Conservation (phyloP, 2,329 filamentous ascomycete genomes). For the Ophiostoma pallidulum region DNA sequence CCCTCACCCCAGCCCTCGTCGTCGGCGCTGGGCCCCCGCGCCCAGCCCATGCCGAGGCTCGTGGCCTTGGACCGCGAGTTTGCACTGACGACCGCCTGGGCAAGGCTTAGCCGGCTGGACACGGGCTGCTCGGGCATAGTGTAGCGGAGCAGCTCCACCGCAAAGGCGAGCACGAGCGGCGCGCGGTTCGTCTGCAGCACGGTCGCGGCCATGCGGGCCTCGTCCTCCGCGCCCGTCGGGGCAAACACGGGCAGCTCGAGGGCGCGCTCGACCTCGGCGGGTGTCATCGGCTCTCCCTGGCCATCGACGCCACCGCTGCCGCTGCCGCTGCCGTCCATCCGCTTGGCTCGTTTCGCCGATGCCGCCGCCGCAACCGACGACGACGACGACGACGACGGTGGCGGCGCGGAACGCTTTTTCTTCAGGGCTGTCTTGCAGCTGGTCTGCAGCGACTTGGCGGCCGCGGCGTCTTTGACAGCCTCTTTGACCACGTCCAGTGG, state of each 20-base stretch:
- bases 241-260: constrained; percentile 48
- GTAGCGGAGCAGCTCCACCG: constrained; percentile 60
- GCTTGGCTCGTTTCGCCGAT: constrained; percentile 26
- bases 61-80: constrained; percentile 71
- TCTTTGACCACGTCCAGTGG: constrained; percentile 34
- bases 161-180: constrained; percentile 73
- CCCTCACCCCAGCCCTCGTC: constrained; percentile 66
- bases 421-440: constrained; percentile 47
- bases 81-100: constrained; percentile 72
- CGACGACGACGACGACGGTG: constrained; percentile 9
- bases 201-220: constrained; percentile 48
- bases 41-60: constrained; percentile 63
- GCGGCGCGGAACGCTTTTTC: no score
- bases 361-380: constrained; percentile 15
- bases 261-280: constrained; percentile 53
- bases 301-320: constrained; percentile 19
- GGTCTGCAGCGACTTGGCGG: constrained; percentile 40
- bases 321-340: background rate
- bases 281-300: constrained; percentile 27
- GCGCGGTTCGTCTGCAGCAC: constrained; percentile 63
- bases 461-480: constrained; percentile 39
- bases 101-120: constrained; percentile 74
- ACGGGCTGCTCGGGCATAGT: constrained; percentile 80
- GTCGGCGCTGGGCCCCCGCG: constrained; percentile 54
- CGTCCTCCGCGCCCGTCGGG: constrained; percentile 23